Percentiles rank a stretch among this genome's conserved stretches.
Conservation (phyloP, 352 stramenopile species). For the Globisporangium abappressorium region DNA sequence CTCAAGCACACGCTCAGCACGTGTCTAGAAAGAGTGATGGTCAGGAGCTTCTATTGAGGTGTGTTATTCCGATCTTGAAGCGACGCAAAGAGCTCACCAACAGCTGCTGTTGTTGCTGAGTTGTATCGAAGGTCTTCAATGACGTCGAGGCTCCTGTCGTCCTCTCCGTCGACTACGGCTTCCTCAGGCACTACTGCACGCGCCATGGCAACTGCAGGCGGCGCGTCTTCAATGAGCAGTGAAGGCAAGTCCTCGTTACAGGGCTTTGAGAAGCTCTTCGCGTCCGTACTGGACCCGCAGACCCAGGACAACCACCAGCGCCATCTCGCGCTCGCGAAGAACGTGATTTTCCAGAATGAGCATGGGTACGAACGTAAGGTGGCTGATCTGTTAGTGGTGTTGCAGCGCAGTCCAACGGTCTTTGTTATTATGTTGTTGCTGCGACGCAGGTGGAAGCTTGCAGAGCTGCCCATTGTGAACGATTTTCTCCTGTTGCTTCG, state of each 20-base stretch:
- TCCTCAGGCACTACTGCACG: background rate
- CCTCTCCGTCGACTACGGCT: background rate
- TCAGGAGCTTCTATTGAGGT: constrained; percentile 7
- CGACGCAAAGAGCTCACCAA: constrained; percentile 2
- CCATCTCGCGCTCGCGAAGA: constrained; percentile 73
- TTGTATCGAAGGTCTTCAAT: background rate
- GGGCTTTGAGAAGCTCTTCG: constrained; percentile 68
- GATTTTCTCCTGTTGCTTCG: constrained; percentile 54
- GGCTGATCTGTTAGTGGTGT: background rate
- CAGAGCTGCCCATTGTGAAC: constrained; percentile 56
- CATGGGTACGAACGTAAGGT: constrained; percentile 30
- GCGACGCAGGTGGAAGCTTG: constrained; percentile 59
- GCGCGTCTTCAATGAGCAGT: background rate
- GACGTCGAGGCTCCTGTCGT: constrained; percentile 7
- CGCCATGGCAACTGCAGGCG: background rate
- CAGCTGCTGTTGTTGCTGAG: background rate
- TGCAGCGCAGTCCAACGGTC: background rate
- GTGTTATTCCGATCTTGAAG: constrained; percentile 11
- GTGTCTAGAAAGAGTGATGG: constrained; percentile 3
- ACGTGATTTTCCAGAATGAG: constrained; percentile 75
- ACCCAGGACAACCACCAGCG: constrained; percentile 60
- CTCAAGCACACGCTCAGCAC: constrained; percentile 3
- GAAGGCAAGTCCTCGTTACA: constrained; percentile 27
- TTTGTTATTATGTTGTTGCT: background rate
- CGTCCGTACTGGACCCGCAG: constrained; percentile 53